Conservation (phyloP, 2,329 filamentous ascomycete genomes). For the Escovopsis sp. region DNA sequence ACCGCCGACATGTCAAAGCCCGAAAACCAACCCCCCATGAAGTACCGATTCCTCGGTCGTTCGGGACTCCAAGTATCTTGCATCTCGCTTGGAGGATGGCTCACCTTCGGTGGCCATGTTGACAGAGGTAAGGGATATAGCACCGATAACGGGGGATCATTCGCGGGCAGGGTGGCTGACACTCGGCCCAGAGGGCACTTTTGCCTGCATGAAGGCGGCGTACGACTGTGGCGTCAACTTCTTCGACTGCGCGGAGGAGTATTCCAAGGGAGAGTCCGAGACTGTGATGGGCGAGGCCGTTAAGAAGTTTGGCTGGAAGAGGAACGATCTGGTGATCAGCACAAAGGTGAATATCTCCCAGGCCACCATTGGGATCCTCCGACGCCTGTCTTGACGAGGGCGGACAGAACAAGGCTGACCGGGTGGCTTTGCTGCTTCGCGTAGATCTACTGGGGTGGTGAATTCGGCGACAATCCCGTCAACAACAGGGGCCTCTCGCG, state of each 20-base stretch:
- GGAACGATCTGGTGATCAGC: constrained; percentile 44
- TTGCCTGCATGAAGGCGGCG: constrained; percentile 45
- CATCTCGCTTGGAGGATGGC: constrained; percentile 56
- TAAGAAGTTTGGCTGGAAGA: constrained; percentile 43
- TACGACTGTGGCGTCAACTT: constrained; percentile 47
- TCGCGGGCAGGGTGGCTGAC: not conserved
- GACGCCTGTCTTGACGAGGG: no score
- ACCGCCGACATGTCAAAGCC: constrained; percentile 22
- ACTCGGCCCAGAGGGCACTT: constrained; percentile 18
- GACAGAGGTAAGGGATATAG: constrained; percentile 36
- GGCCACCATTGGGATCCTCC: no score
- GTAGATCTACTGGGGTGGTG: constrained; percentile 48
- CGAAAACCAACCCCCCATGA: constrained; percentile 37
- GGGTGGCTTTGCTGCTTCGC: not conserved
- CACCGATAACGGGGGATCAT: not conserved
- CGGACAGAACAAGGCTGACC: not conserved
- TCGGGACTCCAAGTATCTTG: constrained; percentile 61
- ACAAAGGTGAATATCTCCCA: constrained; percentile 33
- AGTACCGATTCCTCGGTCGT: constrained; percentile 55
- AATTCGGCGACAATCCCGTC: constrained; percentile 43
- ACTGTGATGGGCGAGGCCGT: constrained; percentile 46
- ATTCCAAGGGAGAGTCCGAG: constrained; percentile 45
- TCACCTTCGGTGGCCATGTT: constrained; percentile 62
- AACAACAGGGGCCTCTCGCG: constrained; percentile 54
- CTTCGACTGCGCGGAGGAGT: constrained; percentile 45